A percentile compares a stretch with the other conserved stretches of the same genome.
These are phyloP conservation scores for Leccinum sublutescens DNA, from an alignment of 768 basidiomycete species.

Conservation along the genomic window DNA sequence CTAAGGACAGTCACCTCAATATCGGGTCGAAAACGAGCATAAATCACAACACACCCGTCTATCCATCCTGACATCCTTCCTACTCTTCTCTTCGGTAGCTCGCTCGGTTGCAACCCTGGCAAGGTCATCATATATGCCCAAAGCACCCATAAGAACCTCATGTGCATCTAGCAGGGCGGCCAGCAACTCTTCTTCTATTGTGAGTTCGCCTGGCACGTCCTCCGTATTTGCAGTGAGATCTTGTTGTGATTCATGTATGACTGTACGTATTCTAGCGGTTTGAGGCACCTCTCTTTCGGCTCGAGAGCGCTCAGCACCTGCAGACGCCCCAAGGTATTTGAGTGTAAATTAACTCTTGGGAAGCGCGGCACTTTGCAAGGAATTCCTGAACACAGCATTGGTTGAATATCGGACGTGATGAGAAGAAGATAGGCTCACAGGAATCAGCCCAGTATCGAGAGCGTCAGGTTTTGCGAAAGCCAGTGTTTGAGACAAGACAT, in stretches of 20 bases:
- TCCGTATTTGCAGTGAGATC: slow-evolving; percentile 27
- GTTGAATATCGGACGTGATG: neutral
- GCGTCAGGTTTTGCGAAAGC: slow-evolving; percentile 69
- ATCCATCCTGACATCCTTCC: slow-evolving; percentile 64
- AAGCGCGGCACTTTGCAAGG: slow-evolving; percentile 70
- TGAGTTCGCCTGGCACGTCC: slow-evolving; percentile 45
- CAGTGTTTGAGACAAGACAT: slow-evolving; percentile 68
- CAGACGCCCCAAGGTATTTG: slow-evolving; percentile 90
- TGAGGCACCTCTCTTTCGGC: slow-evolving; percentile 23
- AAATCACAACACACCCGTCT: slow-evolving; percentile 49
- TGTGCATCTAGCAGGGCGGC: slow-evolving; percentile 73
- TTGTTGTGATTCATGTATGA: slow-evolving; percentile 20
- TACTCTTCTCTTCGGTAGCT: slow-evolving; percentile 64
- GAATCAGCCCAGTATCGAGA: slow-evolving; percentile 61
- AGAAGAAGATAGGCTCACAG: slow-evolving; percentile 40
- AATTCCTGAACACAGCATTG: slow-evolving; percentile 62
- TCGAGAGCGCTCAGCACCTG: slow-evolving; percentile 74
- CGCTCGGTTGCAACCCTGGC: slow-evolving; percentile 59
- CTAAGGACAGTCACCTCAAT: slow-evolving; percentile 9
- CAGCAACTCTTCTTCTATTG: slow-evolving; percentile 73
- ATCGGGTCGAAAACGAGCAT: slow-evolving; percentile 18
- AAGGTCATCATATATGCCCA: slow-evolving; percentile 77
- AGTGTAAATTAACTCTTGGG: slow-evolving; percentile 80
- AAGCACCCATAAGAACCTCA: slow-evolving; percentile 62
- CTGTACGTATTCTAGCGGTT: slow-evolving; percentile 17